Base-by-base conservation (phyloP, 306 rosid genomes). In the Vigna unguiculata region DNA sequence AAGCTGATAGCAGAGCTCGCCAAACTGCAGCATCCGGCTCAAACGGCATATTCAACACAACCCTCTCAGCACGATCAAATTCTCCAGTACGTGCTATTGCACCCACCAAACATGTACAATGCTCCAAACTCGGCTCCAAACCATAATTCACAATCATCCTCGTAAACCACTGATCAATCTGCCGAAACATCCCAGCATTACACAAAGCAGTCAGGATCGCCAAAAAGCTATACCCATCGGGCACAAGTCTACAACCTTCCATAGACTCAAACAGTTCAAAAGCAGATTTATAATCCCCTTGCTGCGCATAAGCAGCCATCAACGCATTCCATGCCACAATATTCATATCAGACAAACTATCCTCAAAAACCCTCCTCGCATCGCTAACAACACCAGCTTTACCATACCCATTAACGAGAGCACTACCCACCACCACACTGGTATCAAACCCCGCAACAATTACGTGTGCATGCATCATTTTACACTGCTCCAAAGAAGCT, bases 31-130 rank as follows among this genome's bases (percentile, higher is more conserved):
- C 93, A 70, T 94, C 98, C 0, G 97, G 91, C 68, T 76, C 62
- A 52, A 86, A 83, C 4, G 96, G 96, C 91, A 92, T 90, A 1
- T 88, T 80, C 85, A 75, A 75, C 4, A 87, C 97, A 67, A 84
- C 59, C 76, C 69, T 86, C 83, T 92, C 96, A 0, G 98, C 97
- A 38, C 79, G 81, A 46, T 88, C 87, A 60, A 90, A 81, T 25
- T 80, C 80, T 46, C 98, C 97, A 30, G 79, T 87, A 55, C 97
- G 91, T 3, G 93, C 93, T 80, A 87, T 69, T 73, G 91, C 96
- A 71, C 91, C 96, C 71, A 91, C 85, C 83, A 95, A 83, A 84
- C 98, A 95, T 0, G 98, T 95, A 81, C 85, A 92, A 84, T 94
- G 98, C 86, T 90, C 95, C 7, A 94, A 69, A 22, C 75, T 76